Conservation (phyloP, 2,329 filamentous ascomycete species). For the Periconia macrospinosa region DNA sequence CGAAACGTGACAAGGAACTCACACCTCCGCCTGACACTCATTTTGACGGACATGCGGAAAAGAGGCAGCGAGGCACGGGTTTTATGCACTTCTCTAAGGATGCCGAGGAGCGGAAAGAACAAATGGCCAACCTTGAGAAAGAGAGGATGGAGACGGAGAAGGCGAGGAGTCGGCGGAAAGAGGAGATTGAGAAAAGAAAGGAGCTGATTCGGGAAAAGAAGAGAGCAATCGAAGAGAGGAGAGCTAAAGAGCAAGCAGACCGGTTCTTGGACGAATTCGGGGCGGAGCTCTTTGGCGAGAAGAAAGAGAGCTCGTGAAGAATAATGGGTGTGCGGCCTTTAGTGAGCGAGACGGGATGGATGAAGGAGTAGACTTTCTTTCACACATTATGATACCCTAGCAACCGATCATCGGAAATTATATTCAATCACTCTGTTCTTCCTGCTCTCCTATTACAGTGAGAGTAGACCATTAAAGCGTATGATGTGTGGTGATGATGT, state of each 20-base stretch:
- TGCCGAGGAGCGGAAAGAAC: constrained; percentile 63
- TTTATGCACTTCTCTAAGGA: constrained; percentile 90
- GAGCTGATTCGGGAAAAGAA: constrained; percentile 62
- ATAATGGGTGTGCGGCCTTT: not conserved
- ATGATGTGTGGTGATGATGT: too few relatives aligned
- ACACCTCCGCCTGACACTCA: constrained; percentile 81
- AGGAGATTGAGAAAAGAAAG: constrained; percentile 65
- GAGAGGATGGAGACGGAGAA: constrained; percentile 71
- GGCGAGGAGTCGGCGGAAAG: constrained; percentile 50
- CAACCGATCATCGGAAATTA: not conserved
- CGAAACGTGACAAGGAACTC: constrained; percentile 74
- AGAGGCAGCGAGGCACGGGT: constrained; percentile 83
- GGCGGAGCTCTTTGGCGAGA: constrained; percentile 27
- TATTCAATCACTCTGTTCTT: not conserved
- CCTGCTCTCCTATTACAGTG: not conserved
- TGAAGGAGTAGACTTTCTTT: not conserved
- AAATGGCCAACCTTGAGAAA: constrained; percentile 75
- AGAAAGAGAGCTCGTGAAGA: not conserved
- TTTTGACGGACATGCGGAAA: constrained; percentile 83
- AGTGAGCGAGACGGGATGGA: not conserved
- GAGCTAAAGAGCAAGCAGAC: constrained; percentile 68
- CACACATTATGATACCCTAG: not conserved
- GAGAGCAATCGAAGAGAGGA: constrained; percentile 62
- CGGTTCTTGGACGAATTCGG: constrained; percentile 65
- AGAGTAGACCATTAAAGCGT: not conserved